These are phyloP conservation scores for Ulvella scutata DNA, from an alignment of 139 green algal genomes.

Conservation along the genomic window DNA sequence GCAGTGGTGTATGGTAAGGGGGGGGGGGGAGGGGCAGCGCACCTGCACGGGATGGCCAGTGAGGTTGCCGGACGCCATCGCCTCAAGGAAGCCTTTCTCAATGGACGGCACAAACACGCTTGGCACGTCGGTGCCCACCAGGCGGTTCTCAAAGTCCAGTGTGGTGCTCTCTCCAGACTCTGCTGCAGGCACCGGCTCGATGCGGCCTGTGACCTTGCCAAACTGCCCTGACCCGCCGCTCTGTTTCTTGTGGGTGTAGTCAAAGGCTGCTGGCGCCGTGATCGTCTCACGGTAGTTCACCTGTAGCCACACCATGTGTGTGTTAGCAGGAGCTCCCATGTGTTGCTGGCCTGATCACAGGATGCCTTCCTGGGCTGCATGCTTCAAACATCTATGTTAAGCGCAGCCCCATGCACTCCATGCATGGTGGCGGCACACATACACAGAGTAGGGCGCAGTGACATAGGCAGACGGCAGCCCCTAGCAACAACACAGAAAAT, in stretches of 20 bases:
- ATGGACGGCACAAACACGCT: slow-evolving; percentile 63
- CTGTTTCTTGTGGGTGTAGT: slow-evolving; percentile 99
- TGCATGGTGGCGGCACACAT: too few relatives aligned
- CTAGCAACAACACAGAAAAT: too few relatives aligned
- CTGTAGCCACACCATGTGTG: too few relatives aligned
- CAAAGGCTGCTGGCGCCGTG: slow-evolving; percentile 62
- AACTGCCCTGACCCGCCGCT: slow-evolving; percentile 70
- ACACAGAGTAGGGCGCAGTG: too few relatives aligned
- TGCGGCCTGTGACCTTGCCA: slow-evolving; percentile 39
- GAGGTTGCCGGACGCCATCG: slow-evolving; percentile 58
- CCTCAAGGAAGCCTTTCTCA: slow-evolving; percentile 90
- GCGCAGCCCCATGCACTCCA: too few relatives aligned
- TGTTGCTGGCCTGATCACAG: not conserved
- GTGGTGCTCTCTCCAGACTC: slow-evolving; percentile 14
- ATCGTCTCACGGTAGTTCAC: slow-evolving; percentile 97
- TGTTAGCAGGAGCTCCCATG: not conserved
- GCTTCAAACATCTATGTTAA: not conserved
- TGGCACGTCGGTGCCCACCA: slow-evolving; percentile 77
- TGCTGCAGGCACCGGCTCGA: slow-evolving; percentile 35
- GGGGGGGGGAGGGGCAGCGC: not conserved
- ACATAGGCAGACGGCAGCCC: too few relatives aligned
- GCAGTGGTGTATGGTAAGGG: not conserved
- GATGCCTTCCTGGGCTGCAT: not conserved
- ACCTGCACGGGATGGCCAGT: slow-evolving; percentile 80
- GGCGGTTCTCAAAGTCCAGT: slow-evolving; percentile 55